Evolutionary conservation across 768 basidiomycete species (phyloP), one percentile per base, ranked within the genome.

Genomic region (Rubroboletus satanas): DNA sequence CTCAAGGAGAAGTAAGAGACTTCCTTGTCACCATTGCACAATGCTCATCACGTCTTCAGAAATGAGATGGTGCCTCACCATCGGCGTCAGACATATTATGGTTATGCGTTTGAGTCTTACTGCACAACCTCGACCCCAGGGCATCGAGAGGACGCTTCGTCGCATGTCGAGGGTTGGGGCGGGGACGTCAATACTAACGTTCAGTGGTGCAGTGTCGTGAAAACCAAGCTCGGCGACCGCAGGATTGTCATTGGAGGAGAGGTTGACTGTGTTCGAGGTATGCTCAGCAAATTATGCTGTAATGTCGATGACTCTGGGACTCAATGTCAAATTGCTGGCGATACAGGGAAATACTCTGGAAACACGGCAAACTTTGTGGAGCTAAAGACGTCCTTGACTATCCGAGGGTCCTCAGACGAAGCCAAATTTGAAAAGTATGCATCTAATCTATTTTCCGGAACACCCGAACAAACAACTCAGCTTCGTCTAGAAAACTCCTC

Each of bases 161-260:
- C 70, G 14, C 68, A 69, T 32, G 74, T 18, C 8, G 52, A 21
- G 23, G 87, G 85, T 2, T 92, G 87, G 88, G 81, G 89, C 50
- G 85, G 86, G 0, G 85, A 89, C 56, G 90, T 94, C 12, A 79
- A 95, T 65, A 94, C 91, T 11, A 93, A 93, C 61, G 80, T 89
- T 0, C 91, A 94, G 61, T 94, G 92, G 92, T 94, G 93, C 64
- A 85, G 83, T 56, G 85, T 96, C 49, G 88, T 93, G 43, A 90
- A 90, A 69, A 92, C 90, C 5, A 91, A 89, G 57, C 78, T 94
- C 26, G 89, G 85, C 0, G 77, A 83, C 52, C 80, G 77, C 28
- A 76, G 90, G 39, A 72, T 91, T 48, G 73, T 96, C 54, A 83
- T 94, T 45, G 93, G 93, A 1, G 93, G 93, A 6, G 93, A 95